Conservation (phyloP, 2,329 filamentous ascomycete genomes). For the Nemania serpens region DNA sequence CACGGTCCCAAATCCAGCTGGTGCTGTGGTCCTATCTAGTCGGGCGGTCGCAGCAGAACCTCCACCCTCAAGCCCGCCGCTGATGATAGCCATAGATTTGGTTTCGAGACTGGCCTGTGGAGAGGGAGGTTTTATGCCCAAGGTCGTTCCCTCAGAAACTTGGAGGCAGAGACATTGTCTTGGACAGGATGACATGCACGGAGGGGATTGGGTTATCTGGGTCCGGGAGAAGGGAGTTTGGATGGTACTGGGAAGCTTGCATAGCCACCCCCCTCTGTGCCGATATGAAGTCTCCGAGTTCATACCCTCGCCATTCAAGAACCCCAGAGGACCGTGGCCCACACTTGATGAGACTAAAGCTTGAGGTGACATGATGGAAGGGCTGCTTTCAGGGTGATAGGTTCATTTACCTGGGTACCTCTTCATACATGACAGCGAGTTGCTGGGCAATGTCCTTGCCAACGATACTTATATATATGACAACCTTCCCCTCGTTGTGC, state of each 20-base stretch:
- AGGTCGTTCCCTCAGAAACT: not conserved
- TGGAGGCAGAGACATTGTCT: slow-evolving; percentile 9
- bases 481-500: no score
- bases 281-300: not conserved
- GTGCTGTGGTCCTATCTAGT: not conserved
- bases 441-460: no score
- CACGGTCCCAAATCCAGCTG: not conserved
- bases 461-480: no score
- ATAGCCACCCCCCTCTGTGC: not conserved
- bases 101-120: not conserved
- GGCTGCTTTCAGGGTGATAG: no score
- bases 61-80: no score
- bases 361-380: not conserved
- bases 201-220: not conserved
- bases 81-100: not conserved
- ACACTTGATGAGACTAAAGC: not conserved
- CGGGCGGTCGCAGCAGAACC: not conserved
- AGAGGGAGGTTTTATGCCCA: not conserved
- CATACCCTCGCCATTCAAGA: not conserved
- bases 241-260: not conserved
- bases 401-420: no score
- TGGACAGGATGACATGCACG: slow-evolving; percentile 6
- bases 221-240: not conserved
- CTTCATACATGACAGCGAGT: no score
- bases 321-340: not conserved